These are phyloP conservation scores for Tubosaeta brunneosetosa DNA, from an alignment of 768 basidiomycete species.

Conservation along the genomic window DNA sequence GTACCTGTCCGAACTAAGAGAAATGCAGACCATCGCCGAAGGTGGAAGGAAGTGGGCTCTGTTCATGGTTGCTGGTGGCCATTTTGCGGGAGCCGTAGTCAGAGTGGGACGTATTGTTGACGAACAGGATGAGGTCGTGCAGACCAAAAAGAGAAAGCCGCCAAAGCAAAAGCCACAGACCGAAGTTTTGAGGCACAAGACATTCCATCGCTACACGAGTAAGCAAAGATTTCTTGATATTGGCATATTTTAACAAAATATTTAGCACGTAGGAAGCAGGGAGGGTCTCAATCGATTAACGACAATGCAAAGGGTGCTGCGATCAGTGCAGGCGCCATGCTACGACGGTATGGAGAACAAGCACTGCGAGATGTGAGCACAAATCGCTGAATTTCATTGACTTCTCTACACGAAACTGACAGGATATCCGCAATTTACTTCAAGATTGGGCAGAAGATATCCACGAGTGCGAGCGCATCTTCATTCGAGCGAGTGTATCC, in stretches of 20 bases:
- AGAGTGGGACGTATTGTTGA: slow-evolving; percentile 56
- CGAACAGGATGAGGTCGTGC: slow-evolving; percentile 36
- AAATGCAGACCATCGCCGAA: slow-evolving; percentile 53
- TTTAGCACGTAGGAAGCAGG: slow-evolving; percentile 92
- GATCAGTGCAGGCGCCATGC: slow-evolving; percentile 87
- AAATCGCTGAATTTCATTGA: not conserved
- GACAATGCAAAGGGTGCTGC: slow-evolving; percentile 93
- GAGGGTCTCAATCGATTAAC: slow-evolving; percentile 88
- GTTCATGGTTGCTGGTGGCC: slow-evolving; percentile 97
- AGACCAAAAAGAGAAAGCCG: slow-evolving; percentile 48
- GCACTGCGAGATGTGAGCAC: slow-evolving; percentile 78
- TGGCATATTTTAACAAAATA: slow-evolving; percentile 6
- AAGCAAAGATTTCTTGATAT: slow-evolving; percentile 29
- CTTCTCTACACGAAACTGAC: not conserved
- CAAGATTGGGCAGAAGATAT: slow-evolving; percentile 87
- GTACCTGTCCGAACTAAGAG: slow-evolving; percentile 58
- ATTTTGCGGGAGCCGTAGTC: slow-evolving; percentile 92
- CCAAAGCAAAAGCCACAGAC: slow-evolving; percentile 70
- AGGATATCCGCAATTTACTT: slow-evolving; percentile 88
- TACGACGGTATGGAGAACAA: slow-evolving; percentile 94
- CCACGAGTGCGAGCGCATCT: slow-evolving; percentile 80
- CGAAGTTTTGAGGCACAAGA: slow-evolving; percentile 86
- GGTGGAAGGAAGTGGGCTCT: slow-evolving; percentile 81
- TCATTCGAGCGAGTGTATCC: slow-evolving; percentile 82
- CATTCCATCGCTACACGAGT: slow-evolving; percentile 99